phyloP scores from a whole-genome alignment of 139 green algal species.

The Closterium sp. region DNA sequence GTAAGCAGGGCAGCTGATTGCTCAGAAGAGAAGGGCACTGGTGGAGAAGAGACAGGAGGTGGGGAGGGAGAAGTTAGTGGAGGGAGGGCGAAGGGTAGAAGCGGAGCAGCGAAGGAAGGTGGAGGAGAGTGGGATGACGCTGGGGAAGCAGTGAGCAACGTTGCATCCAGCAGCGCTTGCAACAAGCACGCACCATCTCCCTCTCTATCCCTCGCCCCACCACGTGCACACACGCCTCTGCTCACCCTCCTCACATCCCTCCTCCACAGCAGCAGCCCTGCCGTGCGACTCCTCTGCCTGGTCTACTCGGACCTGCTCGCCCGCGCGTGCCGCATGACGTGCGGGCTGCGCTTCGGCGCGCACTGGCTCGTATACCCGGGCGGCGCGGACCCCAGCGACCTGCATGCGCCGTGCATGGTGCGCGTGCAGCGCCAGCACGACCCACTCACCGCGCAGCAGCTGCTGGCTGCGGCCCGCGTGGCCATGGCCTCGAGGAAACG shows the following conservation, averaged over 20 bases:
- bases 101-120: neutral
- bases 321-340: slow-evolving; percentile 35
- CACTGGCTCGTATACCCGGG: slow-evolving; percentile 51
- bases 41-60: neutral
- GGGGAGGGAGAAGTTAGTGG: neutral
- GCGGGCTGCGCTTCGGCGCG: slow-evolving; percentile 46
- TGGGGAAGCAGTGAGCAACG: neutral
- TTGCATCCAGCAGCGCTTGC: neutral
- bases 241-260: neutral
- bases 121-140: neutral
- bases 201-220: neutral
- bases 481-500: neutral
- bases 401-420: slow-evolving; percentile 41
- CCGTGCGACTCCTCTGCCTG: neutral
- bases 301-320: slow-evolving; percentile 48
- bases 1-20: neutral
- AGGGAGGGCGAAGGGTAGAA: neutral
- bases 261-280: neutral
- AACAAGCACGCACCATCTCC: neutral
- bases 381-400: slow-evolving; percentile 27
- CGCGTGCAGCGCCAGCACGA: slow-evolving; percentile 13
- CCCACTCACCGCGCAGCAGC: neutral
- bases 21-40: neutral
- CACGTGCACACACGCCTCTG: neutral
- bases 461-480: neutral